These are phyloP conservation scores for Epichloe brachyelytri DNA, from an alignment of 2,329 filamentous ascomycete species.

Conservation along the genomic window DNA sequence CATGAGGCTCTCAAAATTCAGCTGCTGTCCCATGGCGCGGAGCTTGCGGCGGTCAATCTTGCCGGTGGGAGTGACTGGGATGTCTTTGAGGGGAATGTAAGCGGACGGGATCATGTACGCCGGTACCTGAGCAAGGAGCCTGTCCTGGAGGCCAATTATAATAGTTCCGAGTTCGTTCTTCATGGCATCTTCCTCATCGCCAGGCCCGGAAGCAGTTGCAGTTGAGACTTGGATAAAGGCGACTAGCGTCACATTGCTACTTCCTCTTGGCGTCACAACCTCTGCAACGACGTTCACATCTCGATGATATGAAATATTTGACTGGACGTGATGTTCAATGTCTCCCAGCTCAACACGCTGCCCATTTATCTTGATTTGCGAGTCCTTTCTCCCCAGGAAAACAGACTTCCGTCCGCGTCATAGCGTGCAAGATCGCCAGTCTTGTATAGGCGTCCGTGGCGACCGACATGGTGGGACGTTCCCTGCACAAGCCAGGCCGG, in stretches of 20 bases:
- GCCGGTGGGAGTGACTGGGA: constrained; percentile 2
- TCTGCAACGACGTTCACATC: constrained; percentile 4
- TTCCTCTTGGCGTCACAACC: background rate
- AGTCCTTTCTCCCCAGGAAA: constrained; percentile 29
- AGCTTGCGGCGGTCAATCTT: constrained; percentile 5
- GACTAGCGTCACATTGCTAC: background rate
- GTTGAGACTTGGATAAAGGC: constrained; percentile 2
- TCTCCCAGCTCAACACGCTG: constrained; percentile 30
- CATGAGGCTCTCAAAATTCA: background rate
- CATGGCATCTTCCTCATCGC: background rate
- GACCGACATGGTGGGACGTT: constrained; percentile 17
- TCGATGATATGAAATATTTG: constrained; percentile 28
- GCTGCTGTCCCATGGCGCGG: constrained; percentile 1
- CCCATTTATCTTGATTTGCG: constrained; percentile 38
- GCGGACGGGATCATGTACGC: constrained; percentile 4
- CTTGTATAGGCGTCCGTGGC: constrained; percentile 17
- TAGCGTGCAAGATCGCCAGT: constrained; percentile 24
- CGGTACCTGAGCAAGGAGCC: constrained; percentile 1
- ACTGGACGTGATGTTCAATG: constrained; percentile 9
- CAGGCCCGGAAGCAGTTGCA: background rate
- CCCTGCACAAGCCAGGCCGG: constrained; percentile 22
- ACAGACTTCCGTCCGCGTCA: constrained; percentile 16
- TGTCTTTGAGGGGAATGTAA: background rate
- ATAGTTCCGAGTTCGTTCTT: background rate
- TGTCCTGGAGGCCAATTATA: background rate